Conservation (phyloP, 2,329 filamentous ascomycete species). For the Aspergillus viridinutans region DNA sequence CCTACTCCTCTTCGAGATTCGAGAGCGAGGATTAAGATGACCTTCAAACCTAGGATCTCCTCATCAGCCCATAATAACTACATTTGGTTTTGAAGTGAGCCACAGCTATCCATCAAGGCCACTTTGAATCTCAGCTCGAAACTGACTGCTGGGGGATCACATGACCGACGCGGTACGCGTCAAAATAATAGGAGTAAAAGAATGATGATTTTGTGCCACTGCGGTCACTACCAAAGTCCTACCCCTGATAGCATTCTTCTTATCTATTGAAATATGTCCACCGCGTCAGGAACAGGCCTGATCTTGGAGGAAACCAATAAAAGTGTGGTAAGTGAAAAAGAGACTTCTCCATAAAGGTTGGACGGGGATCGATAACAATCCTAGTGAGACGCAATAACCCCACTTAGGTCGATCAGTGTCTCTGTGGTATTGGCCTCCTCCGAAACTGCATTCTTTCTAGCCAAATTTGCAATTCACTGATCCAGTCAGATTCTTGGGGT, state of each 20-base stretch:
- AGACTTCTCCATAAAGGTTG: no score
- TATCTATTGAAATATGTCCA: background rate
- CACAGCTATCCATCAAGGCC: background rate
- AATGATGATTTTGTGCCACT: background rate
- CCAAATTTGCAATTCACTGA: background rate
- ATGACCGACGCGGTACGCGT: background rate
- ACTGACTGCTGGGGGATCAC: background rate
- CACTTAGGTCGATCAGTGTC: background rate
- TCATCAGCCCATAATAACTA: background rate
- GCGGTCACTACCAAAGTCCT: no score
- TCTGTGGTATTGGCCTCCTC: no score
- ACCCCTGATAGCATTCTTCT: no score
- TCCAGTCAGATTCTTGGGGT: background rate
- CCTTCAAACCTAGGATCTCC: no score
- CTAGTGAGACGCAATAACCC: background rate
- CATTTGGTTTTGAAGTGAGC: no score
- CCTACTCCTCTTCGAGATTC: background rate
- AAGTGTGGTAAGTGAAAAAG: background rate
- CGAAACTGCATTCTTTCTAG: background rate
- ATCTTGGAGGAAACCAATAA: background rate
- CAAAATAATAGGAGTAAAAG: background rate
- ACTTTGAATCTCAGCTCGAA: background rate
- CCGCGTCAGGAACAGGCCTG: no score
- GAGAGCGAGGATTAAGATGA: background rate
- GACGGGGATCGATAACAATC: no score